These are phyloP conservation scores for Fraxinus velutina DNA, from an alignment of 305 asterid species.

Conservation along the genomic window DNA sequence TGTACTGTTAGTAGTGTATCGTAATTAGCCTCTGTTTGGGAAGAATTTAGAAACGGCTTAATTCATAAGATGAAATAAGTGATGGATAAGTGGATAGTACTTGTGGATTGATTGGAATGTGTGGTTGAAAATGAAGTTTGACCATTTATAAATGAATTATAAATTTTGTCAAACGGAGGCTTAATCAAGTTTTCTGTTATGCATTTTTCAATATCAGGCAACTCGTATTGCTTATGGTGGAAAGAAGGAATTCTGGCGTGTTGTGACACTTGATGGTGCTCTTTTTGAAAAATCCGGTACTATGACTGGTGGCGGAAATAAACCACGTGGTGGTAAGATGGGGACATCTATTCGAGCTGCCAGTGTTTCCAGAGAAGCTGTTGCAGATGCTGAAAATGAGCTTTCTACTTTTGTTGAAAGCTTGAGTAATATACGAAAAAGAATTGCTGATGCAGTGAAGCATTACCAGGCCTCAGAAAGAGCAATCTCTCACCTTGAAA, in stretches of 20 bases:
- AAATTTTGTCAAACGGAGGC: background rate
- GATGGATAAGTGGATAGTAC: background rate
- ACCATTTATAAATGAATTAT: background rate
- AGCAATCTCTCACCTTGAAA: slow-evolving; percentile 59
- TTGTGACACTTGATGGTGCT: slow-evolving; percentile 88
- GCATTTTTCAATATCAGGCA: slow-evolving; percentile 44
- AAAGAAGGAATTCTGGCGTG: slow-evolving; percentile 69
- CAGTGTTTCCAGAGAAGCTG: slow-evolving; percentile 72
- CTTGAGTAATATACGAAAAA: slow-evolving; percentile 43
- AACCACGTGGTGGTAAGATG: slow-evolving; percentile 97
- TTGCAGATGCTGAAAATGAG: slow-evolving; percentile 73
- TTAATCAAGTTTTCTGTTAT: background rate
- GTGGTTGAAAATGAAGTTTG: background rate
- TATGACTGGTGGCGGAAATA: slow-evolving; percentile 91
- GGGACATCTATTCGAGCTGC: slow-evolving; percentile 75
- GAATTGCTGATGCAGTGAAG: slow-evolving; percentile 56
- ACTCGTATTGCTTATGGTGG: slow-evolving; percentile 80
- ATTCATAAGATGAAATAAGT: background rate
- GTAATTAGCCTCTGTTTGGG: background rate
- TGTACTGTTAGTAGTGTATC: background rate
- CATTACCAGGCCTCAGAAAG: slow-evolving; percentile 59
- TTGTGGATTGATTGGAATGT: background rate
- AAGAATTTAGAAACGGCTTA: background rate
- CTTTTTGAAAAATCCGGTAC: slow-evolving; percentile 91
- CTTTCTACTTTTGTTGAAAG: slow-evolving; percentile 60